Evolutionary conservation across 371 early-diverging fungal genomes (phyloP).

Genomic region (Blastocladiella emersonii): DNA sequence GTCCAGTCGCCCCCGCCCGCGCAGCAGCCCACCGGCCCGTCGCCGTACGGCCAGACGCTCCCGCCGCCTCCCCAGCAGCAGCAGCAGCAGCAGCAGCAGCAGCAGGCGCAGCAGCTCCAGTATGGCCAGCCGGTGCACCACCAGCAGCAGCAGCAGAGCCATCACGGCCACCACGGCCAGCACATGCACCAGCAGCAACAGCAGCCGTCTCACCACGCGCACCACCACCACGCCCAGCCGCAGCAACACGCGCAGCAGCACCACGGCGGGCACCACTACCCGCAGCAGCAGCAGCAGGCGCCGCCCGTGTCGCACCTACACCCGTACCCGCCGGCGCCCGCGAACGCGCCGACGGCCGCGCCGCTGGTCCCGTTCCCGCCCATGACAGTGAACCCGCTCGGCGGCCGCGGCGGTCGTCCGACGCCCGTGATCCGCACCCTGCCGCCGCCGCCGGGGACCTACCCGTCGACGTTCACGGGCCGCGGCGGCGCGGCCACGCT

Average conservation of each 20-base stretch:
- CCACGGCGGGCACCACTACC: neutral
- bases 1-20: too few species aligned
- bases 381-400: neutral
- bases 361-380: neutral
- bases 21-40: too few species aligned
- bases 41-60: too few species aligned
- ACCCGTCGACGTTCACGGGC: neutral
- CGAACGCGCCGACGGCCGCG: neutral
- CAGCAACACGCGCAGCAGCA: neutral
- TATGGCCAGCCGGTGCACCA: too few species aligned
- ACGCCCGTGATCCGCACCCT: neutral
- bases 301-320: too few species aligned
- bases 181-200: too few species aligned
- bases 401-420: neutral
- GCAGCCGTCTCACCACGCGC: too few species aligned
- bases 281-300: too few species aligned
- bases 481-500: neutral
- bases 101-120: neutral
- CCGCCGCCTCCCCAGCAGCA: slow-evolving; percentile 4
- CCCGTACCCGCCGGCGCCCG: too few species aligned
- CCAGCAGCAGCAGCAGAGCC: slow-evolving; percentile 2
- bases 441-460: neutral
- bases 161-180: slow-evolving; percentile 5
- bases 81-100: slow-evolving; percentile 7
- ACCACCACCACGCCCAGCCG: neutral